A percentile compares a stretch with the other conserved stretches of the same genome.
Evolutionary conservation across 2,329 filamentous ascomycete genomes (phyloP).

Genomic region (Claviceps pazoutovae): DNA sequence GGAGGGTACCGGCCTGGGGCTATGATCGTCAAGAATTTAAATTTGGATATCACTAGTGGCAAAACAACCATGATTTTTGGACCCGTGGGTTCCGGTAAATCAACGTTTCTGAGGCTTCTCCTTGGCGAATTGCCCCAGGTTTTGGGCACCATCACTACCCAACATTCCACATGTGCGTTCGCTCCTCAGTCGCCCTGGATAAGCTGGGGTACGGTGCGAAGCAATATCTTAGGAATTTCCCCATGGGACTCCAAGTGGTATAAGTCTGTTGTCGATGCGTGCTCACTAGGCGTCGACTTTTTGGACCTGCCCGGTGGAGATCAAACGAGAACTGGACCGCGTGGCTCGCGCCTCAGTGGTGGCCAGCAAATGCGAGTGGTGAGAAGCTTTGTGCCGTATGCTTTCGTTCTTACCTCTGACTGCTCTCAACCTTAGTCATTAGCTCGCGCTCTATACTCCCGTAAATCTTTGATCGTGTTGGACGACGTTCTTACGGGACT

Average conservation of each 20-base stretch:
- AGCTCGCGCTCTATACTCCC: conserved; percentile 13
- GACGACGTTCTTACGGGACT: conserved; percentile 22
- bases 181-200: conserved; percentile 15
- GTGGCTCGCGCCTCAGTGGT: conserved; percentile 13
- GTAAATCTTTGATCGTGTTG: conserved; percentile 14
- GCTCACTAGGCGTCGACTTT: conserved; percentile 10
- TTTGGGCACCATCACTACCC: conserved; percentile 4
- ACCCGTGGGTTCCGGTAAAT: conserved; percentile 13
- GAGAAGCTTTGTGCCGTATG: not conserved
- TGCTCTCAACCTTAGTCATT: conserved; percentile 6
- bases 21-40: conserved; percentile 4
- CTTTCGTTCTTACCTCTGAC: not conserved
- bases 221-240: conserved; percentile 13
- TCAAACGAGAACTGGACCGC: conserved; percentile 10
- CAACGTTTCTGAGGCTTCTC: conserved; percentile 11
- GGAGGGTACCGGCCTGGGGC: conserved; percentile 6
- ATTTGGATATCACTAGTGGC: conserved; percentile 6
- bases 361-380: conserved; percentile 16
- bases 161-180: conserved; percentile 9
- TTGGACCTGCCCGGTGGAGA: conserved; percentile 12
- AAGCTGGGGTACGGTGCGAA: conserved; percentile 11
- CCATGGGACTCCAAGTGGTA: conserved; percentile 11
- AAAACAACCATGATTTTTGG: conserved; percentile 12
- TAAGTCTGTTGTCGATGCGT: conserved; percentile 9
- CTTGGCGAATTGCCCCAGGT: conserved; percentile 11